Percentiles rank a stretch among this genome's conserved stretches.
phyloP scores from a whole-genome alignment of 1,284 basidiomycete species.

The Rhodotorula sp. region DNA sequence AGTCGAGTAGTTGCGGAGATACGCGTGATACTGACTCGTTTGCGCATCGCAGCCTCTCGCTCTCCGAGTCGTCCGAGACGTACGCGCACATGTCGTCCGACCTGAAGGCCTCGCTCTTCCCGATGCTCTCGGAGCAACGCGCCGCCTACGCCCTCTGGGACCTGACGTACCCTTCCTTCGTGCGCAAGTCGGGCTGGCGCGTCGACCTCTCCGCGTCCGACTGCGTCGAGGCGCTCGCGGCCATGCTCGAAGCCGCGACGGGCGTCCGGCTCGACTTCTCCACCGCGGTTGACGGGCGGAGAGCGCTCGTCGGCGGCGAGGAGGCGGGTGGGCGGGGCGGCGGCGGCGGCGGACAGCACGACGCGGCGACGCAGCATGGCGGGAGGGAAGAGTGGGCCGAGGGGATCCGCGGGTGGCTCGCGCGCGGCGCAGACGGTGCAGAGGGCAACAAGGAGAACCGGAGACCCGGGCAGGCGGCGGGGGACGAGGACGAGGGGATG shows the following conservation, averaged over 20 bases:
- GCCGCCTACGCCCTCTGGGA: constrained; percentile 97
- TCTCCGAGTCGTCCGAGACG: constrained; percentile 88
- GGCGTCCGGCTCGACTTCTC: constrained; percentile 85
- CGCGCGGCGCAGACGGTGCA: constrained; percentile 57
- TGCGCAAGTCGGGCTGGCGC: constrained; percentile 84
- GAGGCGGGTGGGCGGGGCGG: constrained; percentile 74
- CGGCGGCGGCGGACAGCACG: constrained; percentile 50
- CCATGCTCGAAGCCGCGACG: constrained; percentile 85
- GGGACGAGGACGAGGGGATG: constrained; percentile 51
- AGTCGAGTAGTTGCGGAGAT: too few relatives aligned
- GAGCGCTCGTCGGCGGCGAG: constrained; percentile 52
- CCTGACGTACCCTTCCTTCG: constrained; percentile 88
- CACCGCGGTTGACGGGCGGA: constrained; percentile 59
- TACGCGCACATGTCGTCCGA: constrained; percentile 96
- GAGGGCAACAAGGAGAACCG: constrained; percentile 58
- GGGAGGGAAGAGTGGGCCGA: constrained; percentile 43
- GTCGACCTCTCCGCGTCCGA: constrained; percentile 87
- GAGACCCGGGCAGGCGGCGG: constrained; percentile 44
- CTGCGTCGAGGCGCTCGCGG: constrained; percentile 84
- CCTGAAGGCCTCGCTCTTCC: constrained; percentile 77
- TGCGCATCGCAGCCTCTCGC: constrained; percentile 51
- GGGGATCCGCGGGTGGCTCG: constrained; percentile 61
- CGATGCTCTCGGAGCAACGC: constrained; percentile 83
- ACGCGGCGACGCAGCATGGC: constrained; percentile 44
- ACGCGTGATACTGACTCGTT: constrained; percentile 11